Conservation (phyloP, 2,329 filamentous ascomycete genomes). For the Penicillium oxalicum region DNA sequence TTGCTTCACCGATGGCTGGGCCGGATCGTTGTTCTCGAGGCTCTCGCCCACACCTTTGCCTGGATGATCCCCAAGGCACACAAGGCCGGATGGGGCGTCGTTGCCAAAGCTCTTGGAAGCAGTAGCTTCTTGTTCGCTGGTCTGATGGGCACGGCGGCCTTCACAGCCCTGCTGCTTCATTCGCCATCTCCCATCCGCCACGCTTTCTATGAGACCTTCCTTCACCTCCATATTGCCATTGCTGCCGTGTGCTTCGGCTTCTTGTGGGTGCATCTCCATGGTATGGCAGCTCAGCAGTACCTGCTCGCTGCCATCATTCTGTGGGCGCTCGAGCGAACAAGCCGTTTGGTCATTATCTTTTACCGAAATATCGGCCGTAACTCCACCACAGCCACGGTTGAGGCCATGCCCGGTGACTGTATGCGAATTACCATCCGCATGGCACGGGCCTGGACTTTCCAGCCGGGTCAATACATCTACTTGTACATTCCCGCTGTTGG, state of each 20-base stretch:
- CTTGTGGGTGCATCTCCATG: conserved; percentile 72
- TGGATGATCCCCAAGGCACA: conserved; percentile 68
- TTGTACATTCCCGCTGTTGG: conserved; percentile 62
- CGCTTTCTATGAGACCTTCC: conserved; percentile 91
- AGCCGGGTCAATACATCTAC: conserved; percentile 69
- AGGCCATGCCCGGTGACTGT: conserved; percentile 63
- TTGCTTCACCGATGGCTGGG: conserved; percentile 74
- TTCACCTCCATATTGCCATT: conserved; percentile 75
- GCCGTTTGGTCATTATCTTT: conserved; percentile 57
- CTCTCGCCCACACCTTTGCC: conserved; percentile 62
- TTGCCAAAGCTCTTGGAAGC: conserved; percentile 25
- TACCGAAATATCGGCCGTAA: conserved; percentile 58
- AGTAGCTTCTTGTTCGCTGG: conserved; percentile 37
- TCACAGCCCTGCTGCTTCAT: conserved; percentile 62
- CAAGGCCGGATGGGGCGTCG: conserved; percentile 32
- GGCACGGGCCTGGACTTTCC: conserved; percentile 59
- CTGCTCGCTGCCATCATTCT: conserved; percentile 67
- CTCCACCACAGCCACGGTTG: conserved; percentile 60
- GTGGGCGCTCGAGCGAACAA: conserved; percentile 67
- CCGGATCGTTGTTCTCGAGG: conserved; percentile 63
- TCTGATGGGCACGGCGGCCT: conserved; percentile 46
- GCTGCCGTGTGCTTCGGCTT: conserved; percentile 62
- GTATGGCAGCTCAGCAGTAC: conserved; percentile 65
- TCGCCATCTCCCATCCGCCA: conserved; percentile 71
- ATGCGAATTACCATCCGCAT: conserved; percentile 65